Evolutionary conservation across 1,284 basidiomycete genomes (phyloP), one percentile per base, ranked within the genome.

Genomic region (Fomitopsis betulina): DNA sequence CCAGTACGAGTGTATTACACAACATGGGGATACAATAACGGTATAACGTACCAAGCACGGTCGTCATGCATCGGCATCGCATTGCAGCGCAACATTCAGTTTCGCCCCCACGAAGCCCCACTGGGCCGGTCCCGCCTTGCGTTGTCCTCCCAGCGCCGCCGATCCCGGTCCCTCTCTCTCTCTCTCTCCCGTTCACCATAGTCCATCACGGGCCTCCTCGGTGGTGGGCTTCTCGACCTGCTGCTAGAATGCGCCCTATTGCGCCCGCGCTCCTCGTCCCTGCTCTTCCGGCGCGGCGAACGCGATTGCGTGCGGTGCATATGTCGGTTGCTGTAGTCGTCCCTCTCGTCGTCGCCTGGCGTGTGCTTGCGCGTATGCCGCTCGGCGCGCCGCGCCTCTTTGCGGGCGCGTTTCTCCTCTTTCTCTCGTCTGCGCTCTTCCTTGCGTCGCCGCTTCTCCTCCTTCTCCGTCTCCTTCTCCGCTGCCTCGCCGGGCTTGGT

Each of bases 371-470:
- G 72, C 68, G 56, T 60, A 39, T 52, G 54, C 30, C 58, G 73
- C 67, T 59, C 75, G 70, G 74, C 74, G 27, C 78, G 75, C 65
- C 82, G 86, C 69, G 83, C 81, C 64, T 84, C 86, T 58, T 69
- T 71, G 55, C 65, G 57, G 15, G 56, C 51, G 21, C 76, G 74
- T 61, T 72, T 80, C 65, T 85, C 85, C 59, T 83, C 84, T 62
- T 83, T 85, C 58, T 78, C 77, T 25, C 38, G 27, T 63, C 78
- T 83, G 21, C 77, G 79, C 60, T 85, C 84, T 5, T 79, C 83
- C 65, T 86, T 90, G 56, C 75, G 76, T 55, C 75, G 74, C 19
- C 77, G 75, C 59, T 73, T 80, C 66, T 86, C 86, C 60, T 84
- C 85, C 65, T 84, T 87, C 58, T 80, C 79, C 19, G 72, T 35